Evolutionary conservation across 345 rosid species (phyloP).

Genomic region (Murraya paniculata): DNA sequence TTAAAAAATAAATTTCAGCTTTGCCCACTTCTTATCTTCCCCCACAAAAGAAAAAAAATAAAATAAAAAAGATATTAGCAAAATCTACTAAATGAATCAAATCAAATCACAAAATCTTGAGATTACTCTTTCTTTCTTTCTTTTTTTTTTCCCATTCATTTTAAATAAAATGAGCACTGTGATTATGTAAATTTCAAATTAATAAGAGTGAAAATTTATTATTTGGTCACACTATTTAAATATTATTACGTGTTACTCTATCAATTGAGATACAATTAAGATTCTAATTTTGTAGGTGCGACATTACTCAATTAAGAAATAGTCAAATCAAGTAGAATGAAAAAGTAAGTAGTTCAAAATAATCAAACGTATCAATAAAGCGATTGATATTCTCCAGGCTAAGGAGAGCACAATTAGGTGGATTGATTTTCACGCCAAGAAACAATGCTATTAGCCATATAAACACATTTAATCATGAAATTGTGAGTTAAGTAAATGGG

Average conservation of each 20-base stretch:
- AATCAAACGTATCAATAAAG: neutral
- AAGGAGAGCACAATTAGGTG: neutral
- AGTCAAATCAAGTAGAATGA: neutral
- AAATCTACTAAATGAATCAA: too few species aligned
- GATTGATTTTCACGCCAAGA: neutral
- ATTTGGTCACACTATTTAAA: neutral
- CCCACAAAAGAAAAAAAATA: too few species aligned
- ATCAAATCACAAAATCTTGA: too few species aligned
- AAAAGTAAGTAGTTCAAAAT: neutral
- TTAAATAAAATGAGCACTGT: neutral
- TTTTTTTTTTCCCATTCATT: too few species aligned
- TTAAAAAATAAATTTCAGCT: too few species aligned
- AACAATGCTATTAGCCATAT: neutral
- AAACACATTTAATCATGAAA: neutral
- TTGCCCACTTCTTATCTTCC: too few species aligned
- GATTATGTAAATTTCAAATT: neutral
- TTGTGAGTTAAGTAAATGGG: conserved; percentile 1
- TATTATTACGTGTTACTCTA: too few species aligned
- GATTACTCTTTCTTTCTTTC: too few species aligned
- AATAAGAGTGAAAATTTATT: too few species aligned
- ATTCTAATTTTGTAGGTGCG: neutral
- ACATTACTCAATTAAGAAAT: neutral
- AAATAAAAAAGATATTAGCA: rapidly evolving
- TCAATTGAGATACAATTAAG: neutral
- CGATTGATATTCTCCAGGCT: neutral